phyloP scores from a whole-genome alignment of 176 grass and related monocot species.

The Zea luxurians region DNA sequence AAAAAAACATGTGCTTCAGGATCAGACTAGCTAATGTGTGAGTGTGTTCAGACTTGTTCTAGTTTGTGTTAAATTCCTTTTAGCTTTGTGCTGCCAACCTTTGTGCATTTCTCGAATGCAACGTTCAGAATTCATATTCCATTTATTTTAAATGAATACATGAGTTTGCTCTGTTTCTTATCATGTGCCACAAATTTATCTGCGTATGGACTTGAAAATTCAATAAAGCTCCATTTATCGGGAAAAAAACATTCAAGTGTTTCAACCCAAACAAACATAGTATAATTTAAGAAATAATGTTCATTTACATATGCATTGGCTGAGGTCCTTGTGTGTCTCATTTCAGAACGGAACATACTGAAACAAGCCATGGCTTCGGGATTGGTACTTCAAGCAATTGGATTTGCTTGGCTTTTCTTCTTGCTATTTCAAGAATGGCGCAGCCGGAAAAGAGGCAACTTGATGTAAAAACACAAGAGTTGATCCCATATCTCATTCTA shows the following conservation, averaged over 20 bases:
- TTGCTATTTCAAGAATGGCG: conserved; percentile 31
- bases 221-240: too few relatives aligned
- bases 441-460: conserved; percentile 2
- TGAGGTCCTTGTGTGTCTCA: not conserved
- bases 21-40: not conserved
- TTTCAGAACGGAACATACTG: not conserved
- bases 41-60: not conserved
- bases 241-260: too few relatives aligned
- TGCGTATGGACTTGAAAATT: too few relatives aligned
- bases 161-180: not conserved
- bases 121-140: not conserved
- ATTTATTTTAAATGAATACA: not conserved
- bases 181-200: not conserved
- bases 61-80: not conserved
- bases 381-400: conserved; percentile 24
- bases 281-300: not conserved
- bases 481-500: not conserved
- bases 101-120: not conserved
- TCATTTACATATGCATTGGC: not conserved
- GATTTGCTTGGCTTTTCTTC: conserved; percentile 12
- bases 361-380: not conserved
- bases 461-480: not conserved
- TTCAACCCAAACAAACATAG: not conserved
- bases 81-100: not conserved
- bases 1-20: not conserved